phyloP scores from a whole-genome alignment of 768 basidiomycete genomes.

The Mycena latifolia region DNA sequence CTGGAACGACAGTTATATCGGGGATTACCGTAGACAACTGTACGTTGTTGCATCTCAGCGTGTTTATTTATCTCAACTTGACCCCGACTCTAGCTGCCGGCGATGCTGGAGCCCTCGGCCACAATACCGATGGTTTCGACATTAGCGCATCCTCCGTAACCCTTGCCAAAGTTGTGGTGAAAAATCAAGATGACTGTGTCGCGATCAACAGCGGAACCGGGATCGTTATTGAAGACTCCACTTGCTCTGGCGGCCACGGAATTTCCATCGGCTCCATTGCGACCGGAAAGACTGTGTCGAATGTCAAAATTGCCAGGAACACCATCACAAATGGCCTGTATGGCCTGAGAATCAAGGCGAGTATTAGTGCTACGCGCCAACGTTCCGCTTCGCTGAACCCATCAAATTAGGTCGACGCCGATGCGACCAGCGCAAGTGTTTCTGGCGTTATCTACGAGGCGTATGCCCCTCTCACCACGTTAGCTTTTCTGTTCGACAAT shows the following conservation, averaged over 20 bases:
- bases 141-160: constrained; percentile 32
- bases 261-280: constrained; percentile 61
- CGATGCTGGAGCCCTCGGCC: constrained; percentile 30
- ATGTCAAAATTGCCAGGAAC: constrained; percentile 53
- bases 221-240: constrained; percentile 49
- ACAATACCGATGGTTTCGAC: constrained; percentile 40
- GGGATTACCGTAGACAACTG: constrained; percentile 34
- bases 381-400: neutral
- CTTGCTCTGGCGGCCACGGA: constrained; percentile 64
- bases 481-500: neutral
- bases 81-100: constrained; percentile 24
- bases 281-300: constrained; percentile 49
- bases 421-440: constrained; percentile 31
- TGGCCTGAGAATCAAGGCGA: constrained; percentile 37
- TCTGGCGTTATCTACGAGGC: constrained; percentile 23
- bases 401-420: constrained; percentile 30
- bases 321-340: constrained; percentile 45
- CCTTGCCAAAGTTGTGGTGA: constrained; percentile 26
- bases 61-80: neutral
- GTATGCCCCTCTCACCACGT: neutral
- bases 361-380: neutral
- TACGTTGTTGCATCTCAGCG: neutral
- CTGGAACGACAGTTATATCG: constrained; percentile 21
- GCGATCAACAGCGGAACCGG: constrained; percentile 35
- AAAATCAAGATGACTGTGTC: constrained; percentile 37